These are phyloP conservation scores for Castanea sativa DNA, from an alignment of 306 rosid genomes.

Conservation along the genomic window DNA sequence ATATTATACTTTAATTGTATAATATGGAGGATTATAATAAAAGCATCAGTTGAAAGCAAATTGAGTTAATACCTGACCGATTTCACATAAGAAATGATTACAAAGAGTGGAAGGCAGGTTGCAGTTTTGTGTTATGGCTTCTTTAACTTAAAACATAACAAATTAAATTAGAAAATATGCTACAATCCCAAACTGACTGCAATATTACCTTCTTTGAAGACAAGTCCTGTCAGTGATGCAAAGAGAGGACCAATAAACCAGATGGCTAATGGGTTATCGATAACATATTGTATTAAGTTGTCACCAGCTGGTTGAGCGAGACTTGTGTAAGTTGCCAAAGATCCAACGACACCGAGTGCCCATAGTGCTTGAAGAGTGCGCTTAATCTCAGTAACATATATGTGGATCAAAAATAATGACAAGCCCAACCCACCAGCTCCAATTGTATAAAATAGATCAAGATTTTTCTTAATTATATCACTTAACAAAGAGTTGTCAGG, in stretches of 20 bases:
- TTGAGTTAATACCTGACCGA: neutral
- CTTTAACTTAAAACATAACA: neutral
- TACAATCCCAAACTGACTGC: conserved; percentile 4
- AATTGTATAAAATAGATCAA: conserved; percentile 48
- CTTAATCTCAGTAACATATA: conserved; percentile 79
- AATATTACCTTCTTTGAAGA: conserved; percentile 81
- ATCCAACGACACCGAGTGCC: conserved; percentile 79
- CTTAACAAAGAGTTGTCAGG: conserved; percentile 38
- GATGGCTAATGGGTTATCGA: conserved; percentile 53
- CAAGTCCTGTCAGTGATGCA: conserved; percentile 88
- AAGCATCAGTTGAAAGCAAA: neutral
- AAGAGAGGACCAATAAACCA: conserved; percentile 94
- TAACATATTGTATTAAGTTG: conserved; percentile 52
- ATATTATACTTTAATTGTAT: neutral
- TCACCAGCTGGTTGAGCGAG: conserved; percentile 68
- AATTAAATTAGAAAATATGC: neutral
- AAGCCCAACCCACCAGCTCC: conserved; percentile 82
- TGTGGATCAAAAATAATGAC: conserved; percentile 73
- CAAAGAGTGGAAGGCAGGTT: neutral
- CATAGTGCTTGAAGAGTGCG: conserved; percentile 81
- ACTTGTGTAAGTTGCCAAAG: conserved; percentile 46
- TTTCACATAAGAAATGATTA: conserved; percentile 1
- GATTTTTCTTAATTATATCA: conserved; percentile 43
- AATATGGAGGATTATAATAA: neutral
- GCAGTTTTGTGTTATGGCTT: neutral